These are phyloP conservation scores for Aspergillus pseudoviridinutans DNA, from an alignment of 2,329 filamentous ascomycete species.

Conservation along the genomic window DNA sequence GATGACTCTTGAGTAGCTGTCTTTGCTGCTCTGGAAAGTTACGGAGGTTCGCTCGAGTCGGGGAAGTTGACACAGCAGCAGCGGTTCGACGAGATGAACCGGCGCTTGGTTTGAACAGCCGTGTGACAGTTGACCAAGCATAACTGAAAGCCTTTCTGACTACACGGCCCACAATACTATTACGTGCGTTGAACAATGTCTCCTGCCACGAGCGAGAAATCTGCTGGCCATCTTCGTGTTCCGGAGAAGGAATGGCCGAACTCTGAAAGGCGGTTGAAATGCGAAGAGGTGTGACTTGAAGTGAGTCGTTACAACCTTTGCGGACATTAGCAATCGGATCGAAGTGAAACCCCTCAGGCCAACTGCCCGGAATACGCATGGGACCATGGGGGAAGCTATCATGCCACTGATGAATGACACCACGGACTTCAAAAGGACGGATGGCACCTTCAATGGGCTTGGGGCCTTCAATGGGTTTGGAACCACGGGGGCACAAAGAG, in stretches of 20 bases:
- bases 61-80: constrained; percentile 2
- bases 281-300: neutral
- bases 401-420: neutral
- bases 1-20: constrained; percentile 6
- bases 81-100: neutral
- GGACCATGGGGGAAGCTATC: neutral
- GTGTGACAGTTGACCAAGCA: neutral
- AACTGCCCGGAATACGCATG: constrained; percentile 2
- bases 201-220: neutral
- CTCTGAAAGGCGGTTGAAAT: neutral
- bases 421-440: neutral
- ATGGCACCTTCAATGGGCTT: neutral
- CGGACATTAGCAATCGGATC: neutral
- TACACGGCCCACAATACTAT: neutral
- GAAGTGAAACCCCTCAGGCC: neutral
- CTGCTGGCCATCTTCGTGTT: neutral
- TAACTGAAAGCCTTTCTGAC: neutral
- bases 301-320: neutral
- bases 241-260: neutral
- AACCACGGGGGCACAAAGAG: neutral
- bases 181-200: neutral
- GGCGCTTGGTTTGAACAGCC: neutral
- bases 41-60: constrained; percentile 12
- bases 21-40: constrained; percentile 13
- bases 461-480: neutral